Base-by-base conservation (phyloP, 2,329 filamentous ascomycete genomes). In the Kalaharituber pfeilii region DNA sequence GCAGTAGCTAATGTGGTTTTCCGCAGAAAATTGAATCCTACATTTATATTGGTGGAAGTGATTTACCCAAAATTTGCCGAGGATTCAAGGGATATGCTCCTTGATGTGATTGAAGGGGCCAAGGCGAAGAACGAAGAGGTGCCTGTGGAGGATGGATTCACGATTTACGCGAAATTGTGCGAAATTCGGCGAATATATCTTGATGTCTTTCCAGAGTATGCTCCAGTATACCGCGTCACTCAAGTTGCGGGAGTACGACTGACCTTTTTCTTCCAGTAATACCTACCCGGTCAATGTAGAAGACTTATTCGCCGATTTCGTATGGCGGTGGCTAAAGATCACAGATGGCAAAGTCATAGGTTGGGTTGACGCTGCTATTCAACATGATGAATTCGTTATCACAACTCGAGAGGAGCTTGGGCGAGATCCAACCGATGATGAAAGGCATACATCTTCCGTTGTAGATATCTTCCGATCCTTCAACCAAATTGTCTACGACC, bases 401-500 rank as follows among this genome's bases (percentile, higher is more conserved):
- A 77, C 85, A 53, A 76, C 76, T 8, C 75, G 81, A 49, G 73
- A 79, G 53, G 62, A 55, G 56, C 51, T 52, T 18, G 60, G 58
- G 26, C 58, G 50, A 50, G 60, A 56, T 44, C 74, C 82, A 0
- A 75, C 76, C 1, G 86, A 95, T 65, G 81, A 86, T 28, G 80
- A 94, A 64, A 80, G 89, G 27, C 91, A 96, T 69, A 96, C 89
- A 66, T 80, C 89, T 56, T 96, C 89, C 15, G 79, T 94, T 6
- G 84, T 95, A 58, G 91, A 98, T 67, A 80, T 94, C 44, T 96
- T 95, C 71, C 81, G 84, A 62, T 81, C 93, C 1, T 95, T 96
- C 73, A 93, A 88, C 63, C 85, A 95, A 69, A 85, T 84, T 18
- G 80, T 93, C 30, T 84, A 95, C 59, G 86, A 93, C 63, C 79